These are phyloP conservation scores for Usnea hakonensis DNA, from an alignment of 495 filamentous ascomycete genomes.

Conservation along the genomic window DNA sequence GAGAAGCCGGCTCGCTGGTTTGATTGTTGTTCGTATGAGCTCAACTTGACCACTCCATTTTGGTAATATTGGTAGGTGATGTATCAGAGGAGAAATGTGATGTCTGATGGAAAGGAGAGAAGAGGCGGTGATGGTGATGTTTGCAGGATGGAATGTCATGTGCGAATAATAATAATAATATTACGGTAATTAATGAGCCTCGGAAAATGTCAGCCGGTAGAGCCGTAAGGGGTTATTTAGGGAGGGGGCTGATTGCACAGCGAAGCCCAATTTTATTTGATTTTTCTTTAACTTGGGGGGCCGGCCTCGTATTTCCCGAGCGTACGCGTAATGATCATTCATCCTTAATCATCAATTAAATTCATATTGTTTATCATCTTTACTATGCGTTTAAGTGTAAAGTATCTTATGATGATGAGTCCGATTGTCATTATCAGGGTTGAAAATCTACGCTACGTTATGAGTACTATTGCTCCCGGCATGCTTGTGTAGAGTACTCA, in stretches of 20 bases:
- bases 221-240: too few relatives aligned
- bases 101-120: background rate
- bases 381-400: too few relatives aligned
- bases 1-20: background rate
- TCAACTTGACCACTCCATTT: slow-evolving; percentile 8
- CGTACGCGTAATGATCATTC: slow-evolving; percentile 2
- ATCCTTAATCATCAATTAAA: background rate
- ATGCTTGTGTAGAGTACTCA: too few relatives aligned
- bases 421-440: slow-evolving; percentile 1
- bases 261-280: slow-evolving; percentile 1
- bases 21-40: background rate
- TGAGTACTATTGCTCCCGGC: too few relatives aligned
- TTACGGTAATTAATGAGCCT: too few relatives aligned
- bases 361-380: too few relatives aligned
- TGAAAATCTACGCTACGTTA: too few relatives aligned
- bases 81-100: background rate
- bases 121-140: too few relatives aligned
- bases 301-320: background rate
- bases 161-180: too few relatives aligned
- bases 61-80: background rate
- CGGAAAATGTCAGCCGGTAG: background rate
- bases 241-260: background rate
- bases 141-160: background rate
- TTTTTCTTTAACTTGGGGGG: too few relatives aligned
- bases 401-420: background rate